These are phyloP conservation scores for Sclerotinia spermophila DNA, from an alignment of 2,329 filamentous ascomycete species.

Conservation along the genomic window DNA sequence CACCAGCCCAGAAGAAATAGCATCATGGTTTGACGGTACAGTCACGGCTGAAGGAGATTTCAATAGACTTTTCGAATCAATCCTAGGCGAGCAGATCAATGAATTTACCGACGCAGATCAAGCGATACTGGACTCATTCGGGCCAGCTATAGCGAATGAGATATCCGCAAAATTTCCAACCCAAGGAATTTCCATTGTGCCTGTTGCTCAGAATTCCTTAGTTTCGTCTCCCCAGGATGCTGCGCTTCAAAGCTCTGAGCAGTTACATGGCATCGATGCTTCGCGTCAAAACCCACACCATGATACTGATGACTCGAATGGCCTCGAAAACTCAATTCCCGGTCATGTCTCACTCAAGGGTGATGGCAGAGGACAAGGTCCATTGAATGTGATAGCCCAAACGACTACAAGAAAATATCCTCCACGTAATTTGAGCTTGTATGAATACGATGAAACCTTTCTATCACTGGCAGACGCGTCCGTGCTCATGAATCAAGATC, in stretches of 20 bases:
- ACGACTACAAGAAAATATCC: background rate
- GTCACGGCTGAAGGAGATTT: background rate
- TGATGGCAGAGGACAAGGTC: background rate
- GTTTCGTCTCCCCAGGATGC: background rate
- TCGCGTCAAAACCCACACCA: too few species aligned
- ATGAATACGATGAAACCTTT: background rate
- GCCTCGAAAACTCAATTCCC: background rate
- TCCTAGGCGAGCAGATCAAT: background rate
- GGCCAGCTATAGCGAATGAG: background rate
- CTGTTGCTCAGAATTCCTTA: background rate
- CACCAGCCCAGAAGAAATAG: background rate
- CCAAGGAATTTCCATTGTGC: background rate
- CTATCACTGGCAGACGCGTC: too few species aligned
- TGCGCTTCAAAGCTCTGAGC: background rate
- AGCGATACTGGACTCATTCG: background rate
- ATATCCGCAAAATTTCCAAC: fast-evolving
- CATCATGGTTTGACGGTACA: background rate
- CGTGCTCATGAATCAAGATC: background rate
- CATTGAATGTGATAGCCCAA: background rate
- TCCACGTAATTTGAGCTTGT: background rate
- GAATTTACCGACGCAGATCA: background rate
- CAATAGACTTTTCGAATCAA: background rate
- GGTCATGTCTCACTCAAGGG: too few species aligned
- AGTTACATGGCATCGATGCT: background rate
- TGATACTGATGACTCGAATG: background rate